Percentiles rank a stretch among this genome's conserved stretches.
These are phyloP conservation scores for Diplodia mutila DNA, from an alignment of 2,329 filamentous ascomycete genomes.

Conservation along the genomic window DNA sequence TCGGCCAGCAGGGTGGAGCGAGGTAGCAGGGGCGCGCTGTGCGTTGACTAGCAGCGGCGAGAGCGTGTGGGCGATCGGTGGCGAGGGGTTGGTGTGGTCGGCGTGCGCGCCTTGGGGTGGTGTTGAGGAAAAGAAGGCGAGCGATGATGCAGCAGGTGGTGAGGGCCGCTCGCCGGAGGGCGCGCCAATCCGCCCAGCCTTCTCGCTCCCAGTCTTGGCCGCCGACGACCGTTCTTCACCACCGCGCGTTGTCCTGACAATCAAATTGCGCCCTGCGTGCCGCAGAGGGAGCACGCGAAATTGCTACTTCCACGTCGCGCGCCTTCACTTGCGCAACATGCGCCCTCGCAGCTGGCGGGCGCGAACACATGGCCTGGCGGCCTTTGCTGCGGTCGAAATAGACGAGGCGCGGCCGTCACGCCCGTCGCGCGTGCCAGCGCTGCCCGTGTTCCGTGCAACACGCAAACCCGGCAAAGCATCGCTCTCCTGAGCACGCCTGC, in stretches of 20 bases:
- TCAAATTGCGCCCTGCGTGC: constrained; percentile 7
- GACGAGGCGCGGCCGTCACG: constrained; percentile 6
- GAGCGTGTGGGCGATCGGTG: not conserved
- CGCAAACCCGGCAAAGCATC: constrained; percentile 11
- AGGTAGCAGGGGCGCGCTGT: not conserved
- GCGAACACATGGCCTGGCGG: not conserved
- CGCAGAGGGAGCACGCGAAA: not conserved
- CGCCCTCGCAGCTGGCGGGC: not conserved
- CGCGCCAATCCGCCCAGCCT: constrained; percentile 11
- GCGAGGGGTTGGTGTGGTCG: not conserved
- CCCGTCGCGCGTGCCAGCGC: constrained; percentile 10
- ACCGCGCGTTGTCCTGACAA: constrained; percentile 15
- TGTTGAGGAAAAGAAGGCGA: constrained; percentile 14
- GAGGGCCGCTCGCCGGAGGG: constrained; percentile 17
- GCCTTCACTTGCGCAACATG: not conserved
- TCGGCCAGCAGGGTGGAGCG: constrained; percentile 3
- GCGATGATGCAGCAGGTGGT: constrained; percentile 20
- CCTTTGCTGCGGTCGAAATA: constrained; percentile 17
- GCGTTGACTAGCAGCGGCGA: not conserved
- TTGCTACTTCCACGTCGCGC: constrained; percentile 14
- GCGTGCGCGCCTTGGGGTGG: constrained; percentile 15
- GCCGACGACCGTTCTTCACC: constrained; percentile 9
- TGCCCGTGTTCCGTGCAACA: constrained; percentile 22
- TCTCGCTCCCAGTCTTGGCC: constrained; percentile 18
- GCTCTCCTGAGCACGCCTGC: constrained; percentile 12